These are phyloP conservation scores for Pisolithus marmoratus DNA, from an alignment of 768 basidiomycete genomes.

Conservation along the genomic window DNA sequence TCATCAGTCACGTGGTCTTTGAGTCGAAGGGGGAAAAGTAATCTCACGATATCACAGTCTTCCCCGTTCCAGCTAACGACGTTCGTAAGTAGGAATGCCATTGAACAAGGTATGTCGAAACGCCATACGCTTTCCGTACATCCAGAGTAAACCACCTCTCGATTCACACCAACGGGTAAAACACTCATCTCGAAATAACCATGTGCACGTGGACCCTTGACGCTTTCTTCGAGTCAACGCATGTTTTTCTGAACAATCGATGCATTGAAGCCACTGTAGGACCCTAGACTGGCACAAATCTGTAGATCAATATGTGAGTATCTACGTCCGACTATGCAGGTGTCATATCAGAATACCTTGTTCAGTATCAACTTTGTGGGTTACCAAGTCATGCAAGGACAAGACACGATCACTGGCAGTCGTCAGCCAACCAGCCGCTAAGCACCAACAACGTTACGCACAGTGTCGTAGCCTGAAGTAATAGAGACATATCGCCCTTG, in stretches of 20 bases:
- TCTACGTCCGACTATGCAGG: too few species aligned
- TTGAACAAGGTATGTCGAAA: background rate
- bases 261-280: background rate
- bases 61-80: slow-evolving; percentile 13
- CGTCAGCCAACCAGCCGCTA: background rate
- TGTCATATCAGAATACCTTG: background rate
- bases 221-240: background rate
- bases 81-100: background rate
- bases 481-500: too few species aligned
- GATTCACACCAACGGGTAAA: background rate
- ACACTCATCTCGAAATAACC: background rate
- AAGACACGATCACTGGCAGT: too few species aligned
- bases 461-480: too few species aligned
- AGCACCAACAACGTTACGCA: background rate
- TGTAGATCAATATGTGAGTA: background rate
- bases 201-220: background rate
- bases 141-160: slow-evolving; percentile 9
- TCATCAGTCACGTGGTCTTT: background rate
- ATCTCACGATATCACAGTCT: slow-evolving; percentile 13
- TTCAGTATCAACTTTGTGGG: background rate
- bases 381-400: background rate
- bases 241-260: background rate
- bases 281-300: background rate
- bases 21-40: background rate
- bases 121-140: slow-evolving; percentile 14